phyloP scores from a whole-genome alignment of 1,284 basidiomycete genomes.

The Retiboletus flavoniger region DNA sequence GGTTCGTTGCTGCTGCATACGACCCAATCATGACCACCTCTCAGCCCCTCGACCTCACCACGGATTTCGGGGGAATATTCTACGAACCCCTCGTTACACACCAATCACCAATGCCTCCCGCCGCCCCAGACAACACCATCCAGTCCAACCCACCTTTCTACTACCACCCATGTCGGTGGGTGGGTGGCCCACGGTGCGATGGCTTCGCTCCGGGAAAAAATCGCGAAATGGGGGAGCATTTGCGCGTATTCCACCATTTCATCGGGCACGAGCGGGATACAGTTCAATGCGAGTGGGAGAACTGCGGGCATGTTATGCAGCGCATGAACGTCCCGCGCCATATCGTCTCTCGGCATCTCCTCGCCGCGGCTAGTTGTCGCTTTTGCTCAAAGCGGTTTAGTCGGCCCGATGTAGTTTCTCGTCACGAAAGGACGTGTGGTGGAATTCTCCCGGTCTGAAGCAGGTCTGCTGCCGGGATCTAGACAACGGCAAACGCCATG shows the following conservation, averaged over 20 bases:
- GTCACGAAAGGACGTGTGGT: conserved; percentile 26
- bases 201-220: conserved; percentile 29
- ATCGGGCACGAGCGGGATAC: conserved; percentile 29
- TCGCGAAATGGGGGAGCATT: conserved; percentile 31
- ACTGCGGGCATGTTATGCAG: conserved; percentile 22
- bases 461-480: neutral
- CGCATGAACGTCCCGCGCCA: conserved; percentile 32
- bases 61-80: neutral
- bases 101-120: conserved; percentile 22
- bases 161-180: conserved; percentile 22
- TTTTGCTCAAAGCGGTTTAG: conserved; percentile 26
- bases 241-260: conserved; percentile 21
- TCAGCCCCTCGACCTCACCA: neutral
- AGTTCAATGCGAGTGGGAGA: conserved; percentile 26
- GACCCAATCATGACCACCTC: neutral
- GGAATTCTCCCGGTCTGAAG: neutral
- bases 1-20: neutral
- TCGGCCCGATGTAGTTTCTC: conserved; percentile 29
- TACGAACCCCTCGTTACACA: neutral
- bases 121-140: conserved; percentile 7
- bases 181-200: conserved; percentile 21
- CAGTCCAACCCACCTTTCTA: conserved; percentile 2
- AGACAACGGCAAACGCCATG: neutral
- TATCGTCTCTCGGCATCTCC: conserved; percentile 30
- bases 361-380: conserved; percentile 26